Conservation (phyloP, 2,329 filamentous ascomycete genomes). For the Hypoxylon sp. region DNA sequence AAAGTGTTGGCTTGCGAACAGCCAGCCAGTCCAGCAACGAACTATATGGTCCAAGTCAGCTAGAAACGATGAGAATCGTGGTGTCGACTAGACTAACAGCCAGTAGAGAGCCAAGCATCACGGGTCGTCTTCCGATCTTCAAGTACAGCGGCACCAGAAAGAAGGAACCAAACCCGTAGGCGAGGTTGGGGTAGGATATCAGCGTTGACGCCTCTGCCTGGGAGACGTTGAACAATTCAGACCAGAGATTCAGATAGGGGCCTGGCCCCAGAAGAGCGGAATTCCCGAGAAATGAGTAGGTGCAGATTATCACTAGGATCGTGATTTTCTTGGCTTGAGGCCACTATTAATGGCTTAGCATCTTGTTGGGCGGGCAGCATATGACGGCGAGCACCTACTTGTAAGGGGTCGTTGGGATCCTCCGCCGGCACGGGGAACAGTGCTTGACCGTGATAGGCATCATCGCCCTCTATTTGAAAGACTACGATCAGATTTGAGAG, state of each 20-base stretch:
- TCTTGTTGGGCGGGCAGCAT: not conserved
- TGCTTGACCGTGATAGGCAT: constrained; percentile 66
- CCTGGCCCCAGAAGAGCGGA: constrained; percentile 63
- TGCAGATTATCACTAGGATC: constrained; percentile 61
- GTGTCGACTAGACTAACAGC: constrained; percentile 40
- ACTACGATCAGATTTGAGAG: not conserved
- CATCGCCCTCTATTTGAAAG: constrained; percentile 58
- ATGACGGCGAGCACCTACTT: constrained; percentile 45
- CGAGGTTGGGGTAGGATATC: constrained; percentile 67
- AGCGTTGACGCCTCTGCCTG: constrained; percentile 61
- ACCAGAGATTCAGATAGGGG: constrained; percentile 64
- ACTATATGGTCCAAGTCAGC: constrained; percentile 37
- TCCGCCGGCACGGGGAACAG: constrained; percentile 67
- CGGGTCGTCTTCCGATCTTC: constrained; percentile 53
- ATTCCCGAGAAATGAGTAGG: constrained; percentile 67
- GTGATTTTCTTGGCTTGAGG: constrained; percentile 61
- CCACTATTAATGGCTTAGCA: constrained; percentile 52
- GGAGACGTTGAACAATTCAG: constrained; percentile 59
- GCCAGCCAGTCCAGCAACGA: constrained; percentile 52
- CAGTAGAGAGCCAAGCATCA: constrained; percentile 53
- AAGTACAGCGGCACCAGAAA: constrained; percentile 65
- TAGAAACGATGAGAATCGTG: too few relatives aligned
- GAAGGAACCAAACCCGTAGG: constrained; percentile 65
- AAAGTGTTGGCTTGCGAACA: constrained; percentile 49
- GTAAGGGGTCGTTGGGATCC: constrained; percentile 67